Evolutionary conservation across 192 early-diverging fungal species (phyloP).

Genomic region (Entophlyctis luteolus): DNA sequence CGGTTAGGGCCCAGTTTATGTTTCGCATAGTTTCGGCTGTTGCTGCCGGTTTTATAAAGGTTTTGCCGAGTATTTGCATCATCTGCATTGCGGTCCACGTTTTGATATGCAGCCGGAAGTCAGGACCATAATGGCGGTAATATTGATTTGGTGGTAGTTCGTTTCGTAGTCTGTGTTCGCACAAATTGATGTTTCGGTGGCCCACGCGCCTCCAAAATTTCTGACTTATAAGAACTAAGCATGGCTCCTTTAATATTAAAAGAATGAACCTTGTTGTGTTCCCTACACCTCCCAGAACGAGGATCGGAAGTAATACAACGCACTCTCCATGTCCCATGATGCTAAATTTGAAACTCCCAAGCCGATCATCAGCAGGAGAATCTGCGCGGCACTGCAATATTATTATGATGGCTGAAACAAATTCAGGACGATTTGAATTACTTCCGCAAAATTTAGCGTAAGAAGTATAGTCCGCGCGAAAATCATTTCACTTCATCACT

Average conservation of each 20-base stretch:
- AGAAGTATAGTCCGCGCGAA: conserved; percentile 67
- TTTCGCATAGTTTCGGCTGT: conserved; percentile 59
- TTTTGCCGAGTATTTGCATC: conserved; percentile 83
- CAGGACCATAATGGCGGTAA: conserved; percentile 85
- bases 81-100: conserved; percentile 65
- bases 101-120: conserved; percentile 81
- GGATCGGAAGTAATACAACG: conserved; percentile 84
- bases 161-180: conserved; percentile 70
- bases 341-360: conserved; percentile 92
- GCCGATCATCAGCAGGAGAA: conserved; percentile 84
- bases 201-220: conserved; percentile 90
- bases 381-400: conserved; percentile 97
- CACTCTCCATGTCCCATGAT: conserved; percentile 93
- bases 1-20: conserved; percentile 71
- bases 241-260: too few species aligned
- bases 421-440: conserved; percentile 83
- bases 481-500: not conserved
- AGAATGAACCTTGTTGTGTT: too few species aligned
- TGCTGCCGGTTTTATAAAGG: conserved; percentile 66
- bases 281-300: conserved; percentile 93
- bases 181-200: conserved; percentile 86
- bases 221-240: too few species aligned
- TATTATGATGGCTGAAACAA: conserved; percentile 87
- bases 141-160: conserved; percentile 85
- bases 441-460: conserved; percentile 89